Base-by-base conservation (phyloP, 495 filamentous ascomycete genomes). In the Penicillium ucsense region DNA sequence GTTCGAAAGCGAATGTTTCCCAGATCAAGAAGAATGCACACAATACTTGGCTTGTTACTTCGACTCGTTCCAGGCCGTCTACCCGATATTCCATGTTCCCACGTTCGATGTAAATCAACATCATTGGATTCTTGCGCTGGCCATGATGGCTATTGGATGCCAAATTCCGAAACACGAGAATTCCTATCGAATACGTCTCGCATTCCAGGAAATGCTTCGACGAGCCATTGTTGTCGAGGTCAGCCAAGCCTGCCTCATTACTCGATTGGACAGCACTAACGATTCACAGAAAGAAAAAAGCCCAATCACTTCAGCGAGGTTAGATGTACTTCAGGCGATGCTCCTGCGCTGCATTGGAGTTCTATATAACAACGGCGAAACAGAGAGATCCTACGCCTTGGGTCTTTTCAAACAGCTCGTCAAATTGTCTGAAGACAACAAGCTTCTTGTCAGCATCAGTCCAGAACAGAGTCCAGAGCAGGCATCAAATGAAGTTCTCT, bases 171-270 rank as follows among this genome's bases (percentile, higher is more conserved):
- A 54, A 5, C 42, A 53, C 5, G 35, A 56, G n/a, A 56, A 65
- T 12, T 43, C 53, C 43, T 54, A 64, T 12, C 51, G 62, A 7
- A 65, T 54, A 39, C 50, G 57, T 33, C 39, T 53, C 29, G 62
- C 68, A 37, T 62, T 74, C 31, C 63, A 74, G 47, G 73, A 76
- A 46, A 62, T 76, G 43, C 56, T 71, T 38, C 68, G 70, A 27
- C 59, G 70, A 31, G 68, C 63, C 27, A 61, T 73, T 29, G 47
- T 51, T 29, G 46, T 64, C 41, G 62, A 73, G 59, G 67, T 69
- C 61, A 54, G 37, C 32, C 3, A 9, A 9, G 31, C 8, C 9
- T 5, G 2, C n/a, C 10, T 30, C 6, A 8, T 20, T 29, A 10
- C 34, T 45, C 39, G 35, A 6, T 11, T 5, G 9, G 48, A 41